Base-by-base conservation (phyloP, 805 yeast species). In the Saccharomycopsis fodiens region DNA sequence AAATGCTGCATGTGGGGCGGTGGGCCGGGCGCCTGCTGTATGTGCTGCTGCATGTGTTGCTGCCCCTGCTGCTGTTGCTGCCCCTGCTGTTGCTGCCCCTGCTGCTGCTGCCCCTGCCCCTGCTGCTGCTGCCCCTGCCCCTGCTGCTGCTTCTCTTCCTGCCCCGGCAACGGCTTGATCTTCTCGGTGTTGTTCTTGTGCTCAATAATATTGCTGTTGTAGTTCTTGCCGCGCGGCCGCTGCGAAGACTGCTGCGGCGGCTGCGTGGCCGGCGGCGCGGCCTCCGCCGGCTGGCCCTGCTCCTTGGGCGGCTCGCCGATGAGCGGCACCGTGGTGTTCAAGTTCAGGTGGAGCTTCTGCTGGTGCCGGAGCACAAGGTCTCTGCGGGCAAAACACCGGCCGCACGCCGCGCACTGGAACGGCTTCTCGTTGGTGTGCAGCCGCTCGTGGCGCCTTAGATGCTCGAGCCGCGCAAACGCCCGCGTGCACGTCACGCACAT, bases 391-490 rank as follows among this genome's bases (percentile, higher is more conserved):
- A 93, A 91, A 59, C 96, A 85, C 41, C 97, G 78, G 29, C 95
- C 97, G 64, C 97, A 91, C 6, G 89, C 89, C 2, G 95, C 94
- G 65, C 98, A 91, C 59, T 86, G 93, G 66, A 83, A 91, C 1
- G 97, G 97, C 60, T 88, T 88, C 63, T 89, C 97, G 61, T 89
- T 86, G 7, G 98, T 91, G 61, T 91, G 98, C 0, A 94, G 82
- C 35, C 97, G 69, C 56, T 88, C 94, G 59, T 91, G 98, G 47
- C 98, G 79, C 62, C 85, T 88, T 58, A 93, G 71, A 64, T 91
- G 98, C 63, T 91, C 98, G 41, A 86, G 71, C 45, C 98, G 74
- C 1, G 97, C 98, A 73, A 93, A 93, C 2, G 95, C 95, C 50
- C 98, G 72, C 1, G 97, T 86, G 61, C 98, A 93, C 3, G 86